A percentile compares a stretch with the other conserved stretches of the same genome.
phyloP scores from a whole-genome alignment of 2,329 filamentous ascomycete genomes.

The Epichloe baconii region DNA sequence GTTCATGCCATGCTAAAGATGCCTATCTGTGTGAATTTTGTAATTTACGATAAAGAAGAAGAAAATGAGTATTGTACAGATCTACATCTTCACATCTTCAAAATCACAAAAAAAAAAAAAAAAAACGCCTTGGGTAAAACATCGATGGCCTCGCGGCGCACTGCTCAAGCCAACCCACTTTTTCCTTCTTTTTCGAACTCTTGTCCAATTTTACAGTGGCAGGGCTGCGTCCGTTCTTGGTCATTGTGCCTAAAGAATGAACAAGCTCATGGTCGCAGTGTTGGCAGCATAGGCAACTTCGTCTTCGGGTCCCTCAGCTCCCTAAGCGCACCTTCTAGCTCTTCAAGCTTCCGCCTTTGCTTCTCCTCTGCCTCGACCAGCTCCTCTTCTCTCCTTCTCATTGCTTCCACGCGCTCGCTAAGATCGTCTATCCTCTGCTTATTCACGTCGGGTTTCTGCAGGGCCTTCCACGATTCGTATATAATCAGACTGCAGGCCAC shows the following conservation, averaged over 20 bases:
- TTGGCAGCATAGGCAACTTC: conserved; percentile 38
- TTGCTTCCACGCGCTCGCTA: conserved; percentile 32
- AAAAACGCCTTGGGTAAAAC: background rate
- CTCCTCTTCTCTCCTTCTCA: conserved; percentile 36
- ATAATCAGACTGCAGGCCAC: conserved; percentile 45
- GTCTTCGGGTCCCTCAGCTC: conserved; percentile 42
- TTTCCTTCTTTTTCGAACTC: too few relatives aligned
- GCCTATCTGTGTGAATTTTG: background rate
- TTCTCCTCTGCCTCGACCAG: conserved; percentile 32
- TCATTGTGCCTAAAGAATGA: background rate
- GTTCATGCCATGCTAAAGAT: background rate
- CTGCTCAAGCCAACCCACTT: background rate
- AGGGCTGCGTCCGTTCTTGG: too few relatives aligned
- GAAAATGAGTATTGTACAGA: background rate
- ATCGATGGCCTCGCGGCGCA: too few relatives aligned
- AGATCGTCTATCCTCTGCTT: conserved; percentile 39
- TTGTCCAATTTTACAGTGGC: too few relatives aligned
- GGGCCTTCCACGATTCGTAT: conserved; percentile 47
- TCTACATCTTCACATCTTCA: background rate
- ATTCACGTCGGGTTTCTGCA: conserved; percentile 47
- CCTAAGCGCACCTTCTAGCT: conserved; percentile 40
- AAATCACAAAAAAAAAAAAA: background rate
- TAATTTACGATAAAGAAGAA: background rate
- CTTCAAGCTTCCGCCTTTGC: conserved; percentile 33
- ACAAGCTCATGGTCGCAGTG: conserved; percentile 13